Percentiles rank a stretch among this genome's conserved stretches.
phyloP scores from a whole-genome alignment of 768 basidiomycete species.

The Pisolithus albus region DNA sequence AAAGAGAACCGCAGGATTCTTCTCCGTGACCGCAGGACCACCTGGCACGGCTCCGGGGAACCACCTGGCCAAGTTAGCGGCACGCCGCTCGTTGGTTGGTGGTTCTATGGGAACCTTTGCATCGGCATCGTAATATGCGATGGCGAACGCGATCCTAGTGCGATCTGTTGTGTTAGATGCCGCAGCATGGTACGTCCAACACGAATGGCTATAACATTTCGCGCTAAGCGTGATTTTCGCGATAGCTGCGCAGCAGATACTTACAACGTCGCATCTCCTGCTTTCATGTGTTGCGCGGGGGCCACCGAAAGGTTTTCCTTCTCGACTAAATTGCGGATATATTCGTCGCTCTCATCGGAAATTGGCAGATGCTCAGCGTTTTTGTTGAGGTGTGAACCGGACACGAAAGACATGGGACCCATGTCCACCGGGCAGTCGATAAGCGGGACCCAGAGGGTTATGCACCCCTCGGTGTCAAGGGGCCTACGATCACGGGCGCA shows the following conservation, averaged over 20 bases:
- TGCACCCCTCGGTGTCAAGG: slow-evolving; percentile 3
- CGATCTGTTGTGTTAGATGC: not conserved
- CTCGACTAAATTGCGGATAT: slow-evolving; percentile 1
- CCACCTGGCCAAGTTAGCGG: slow-evolving; percentile 5
- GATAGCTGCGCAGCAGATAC: not conserved
- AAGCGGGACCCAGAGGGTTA: slow-evolving; percentile 3
- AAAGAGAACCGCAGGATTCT: not conserved
- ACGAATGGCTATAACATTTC: slow-evolving; percentile 2
- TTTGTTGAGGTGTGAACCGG: not conserved
- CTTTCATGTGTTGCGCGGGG: slow-evolving; percentile 2
- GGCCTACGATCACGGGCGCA: not conserved
- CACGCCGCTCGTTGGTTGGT: slow-evolving; percentile 1
- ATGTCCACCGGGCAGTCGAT: slow-evolving; percentile 6
- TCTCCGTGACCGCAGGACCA: not conserved
- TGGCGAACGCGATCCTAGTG: not conserved
- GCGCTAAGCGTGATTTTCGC: not conserved
- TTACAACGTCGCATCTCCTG: not conserved
- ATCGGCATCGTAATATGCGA: slow-evolving; percentile 1
- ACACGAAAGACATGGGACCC: slow-evolving; percentile 6
- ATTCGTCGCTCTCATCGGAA: slow-evolving; percentile 1
- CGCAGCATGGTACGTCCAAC: slow-evolving; percentile 6
- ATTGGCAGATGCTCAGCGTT: slow-evolving; percentile 3
- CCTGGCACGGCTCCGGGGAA: slow-evolving; percentile 3
- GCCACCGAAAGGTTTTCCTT: slow-evolving; percentile 1
- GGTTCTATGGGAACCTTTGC: slow-evolving; percentile 1